Percentiles rank a stretch among this genome's conserved stretches.
These are phyloP conservation scores for Boechera stricta DNA, from an alignment of 345 rosid genomes.

Conservation along the genomic window DNA sequence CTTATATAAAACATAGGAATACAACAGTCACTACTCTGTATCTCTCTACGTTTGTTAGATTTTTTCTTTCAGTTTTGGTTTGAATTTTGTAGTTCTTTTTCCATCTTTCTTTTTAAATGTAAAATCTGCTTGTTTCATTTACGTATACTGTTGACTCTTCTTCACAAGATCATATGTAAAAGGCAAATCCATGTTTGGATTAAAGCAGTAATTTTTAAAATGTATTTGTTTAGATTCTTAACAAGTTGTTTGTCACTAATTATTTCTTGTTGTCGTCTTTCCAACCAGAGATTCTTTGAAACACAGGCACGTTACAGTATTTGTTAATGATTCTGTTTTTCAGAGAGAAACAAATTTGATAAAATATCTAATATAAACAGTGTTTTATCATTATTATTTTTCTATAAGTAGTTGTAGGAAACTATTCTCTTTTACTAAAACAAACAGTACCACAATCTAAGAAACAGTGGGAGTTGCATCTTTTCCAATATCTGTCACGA, in stretches of 20 bases:
- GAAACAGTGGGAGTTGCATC: neutral
- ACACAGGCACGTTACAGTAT: neutral
- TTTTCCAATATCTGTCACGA: neutral
- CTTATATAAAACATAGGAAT: constrained; percentile 40
- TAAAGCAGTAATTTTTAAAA: neutral
- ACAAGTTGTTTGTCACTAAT: neutral
- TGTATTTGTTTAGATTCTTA: neutral
- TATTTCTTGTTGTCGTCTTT: neutral
- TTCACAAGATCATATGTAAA: constrained; percentile 1
- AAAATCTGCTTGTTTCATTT: constrained; percentile 35
- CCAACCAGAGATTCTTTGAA: neutral
- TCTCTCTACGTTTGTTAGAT: constrained; percentile 16
- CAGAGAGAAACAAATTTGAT: neutral
- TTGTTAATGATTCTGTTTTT: neutral
- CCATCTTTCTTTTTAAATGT: constrained; percentile 28
- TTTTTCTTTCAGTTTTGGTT: constrained; percentile 29
- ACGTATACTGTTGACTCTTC: neutral
- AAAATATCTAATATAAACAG: neutral
- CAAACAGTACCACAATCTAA: neutral
- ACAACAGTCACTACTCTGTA: constrained; percentile 21
- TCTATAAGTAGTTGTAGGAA: neutral
- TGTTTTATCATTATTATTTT: neutral
- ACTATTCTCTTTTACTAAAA: neutral
- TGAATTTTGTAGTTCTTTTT: constrained; percentile 27
- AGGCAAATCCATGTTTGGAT: constrained; percentile 22